A percentile compares a stretch with the other conserved stretches of the same genome.
phyloP scores from a whole-genome alignment of 495 filamentous ascomycete species.

The Zalerion maritima region DNA sequence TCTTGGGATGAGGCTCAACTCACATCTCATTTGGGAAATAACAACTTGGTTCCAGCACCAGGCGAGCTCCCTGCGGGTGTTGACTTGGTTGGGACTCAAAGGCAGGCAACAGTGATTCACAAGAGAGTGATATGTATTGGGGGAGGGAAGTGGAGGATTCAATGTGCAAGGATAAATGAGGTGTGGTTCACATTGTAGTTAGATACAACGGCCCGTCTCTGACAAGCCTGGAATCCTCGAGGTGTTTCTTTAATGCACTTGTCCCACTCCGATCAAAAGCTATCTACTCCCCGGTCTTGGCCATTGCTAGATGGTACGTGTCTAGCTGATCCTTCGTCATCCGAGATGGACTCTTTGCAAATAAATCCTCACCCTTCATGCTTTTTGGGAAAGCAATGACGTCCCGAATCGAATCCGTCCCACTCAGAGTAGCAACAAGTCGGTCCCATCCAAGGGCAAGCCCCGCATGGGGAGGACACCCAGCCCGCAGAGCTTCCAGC shows the following conservation, averaged over 20 bases:
- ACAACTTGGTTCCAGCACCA: too few species aligned
- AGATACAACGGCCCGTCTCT: too few species aligned
- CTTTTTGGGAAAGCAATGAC: conserved; percentile 95
- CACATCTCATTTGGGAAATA: too few species aligned
- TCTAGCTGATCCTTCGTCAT: conserved; percentile 49
- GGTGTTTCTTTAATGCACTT: conserved; percentile 1
- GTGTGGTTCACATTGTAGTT: too few species aligned
- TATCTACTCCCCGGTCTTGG: neutral
- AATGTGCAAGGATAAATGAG: too few species aligned
- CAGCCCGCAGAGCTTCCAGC: conserved; percentile 63
- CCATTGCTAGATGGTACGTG: conserved; percentile 50
- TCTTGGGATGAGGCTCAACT: too few species aligned
- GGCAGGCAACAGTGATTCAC: too few species aligned
- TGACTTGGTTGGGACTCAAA: too few species aligned
- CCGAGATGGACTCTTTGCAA: conserved; percentile 58
- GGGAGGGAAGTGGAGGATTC: too few species aligned
- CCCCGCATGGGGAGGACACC: conserved; percentile 95
- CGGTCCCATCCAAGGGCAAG: conserved; percentile 89
- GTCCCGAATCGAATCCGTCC: conserved; percentile 63
- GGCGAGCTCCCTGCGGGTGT: too few species aligned
- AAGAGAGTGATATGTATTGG: too few species aligned
- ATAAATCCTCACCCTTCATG: conserved; percentile 68
- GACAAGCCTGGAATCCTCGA: too few species aligned
- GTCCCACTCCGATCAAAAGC: neutral
- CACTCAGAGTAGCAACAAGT: conserved; percentile 65